Evolutionary conservation across 73 alveolate species (phyloP), one percentile per base, ranked within the genome.

Genomic region (Stentor coeruleus): DNA sequence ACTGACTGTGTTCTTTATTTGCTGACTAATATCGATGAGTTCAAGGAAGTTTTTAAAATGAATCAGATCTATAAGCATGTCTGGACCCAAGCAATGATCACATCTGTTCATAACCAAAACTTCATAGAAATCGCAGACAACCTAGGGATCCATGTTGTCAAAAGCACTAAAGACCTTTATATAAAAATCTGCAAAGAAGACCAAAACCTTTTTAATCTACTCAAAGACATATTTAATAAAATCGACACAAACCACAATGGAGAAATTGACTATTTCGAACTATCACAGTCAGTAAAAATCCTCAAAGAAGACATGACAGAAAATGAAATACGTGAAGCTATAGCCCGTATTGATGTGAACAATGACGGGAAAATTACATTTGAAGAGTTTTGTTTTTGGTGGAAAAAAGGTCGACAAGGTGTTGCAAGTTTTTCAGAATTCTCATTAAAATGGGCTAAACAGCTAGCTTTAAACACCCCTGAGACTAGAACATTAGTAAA

Each of bases 161-260:
- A 66, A 20, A 66, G 74, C 3, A 14, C 33, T 76, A 82, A 89
- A 81, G 92, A 81, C 90, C 59, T 89, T 86, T 87, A 82, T 86
- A 84, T 90, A 90, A 41, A 86, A 82, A 11, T 86, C 90, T 33
- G 58, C 87, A 3, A 77, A 86, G 35, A 91, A 90, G 76, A 89
- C 89, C 30, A 89, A 84, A 20, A 89, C 85, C 85, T 55, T 58
- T 6, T 86, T 85, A 91, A 77, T 86, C 58, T 42, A 74, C 84
- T 77, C 84, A 72, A 86, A 60, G 88, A 85, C 3, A 85, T 88
- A 60, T 90, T 90, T 41, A 36, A 76, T 26, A 86, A 84, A 42
- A 74, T 82, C 3, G 96, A 90, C 82, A 86, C 81, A 59, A 91
- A 87, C 73, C 87, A 86, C 11, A 87, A 90, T 49, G 96, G 96